A percentile compares a stretch with the other conserved stretches of the same genome.
phyloP scores from a whole-genome alignment of 2,329 filamentous ascomycete species.

The Alternaria sp. region DNA sequence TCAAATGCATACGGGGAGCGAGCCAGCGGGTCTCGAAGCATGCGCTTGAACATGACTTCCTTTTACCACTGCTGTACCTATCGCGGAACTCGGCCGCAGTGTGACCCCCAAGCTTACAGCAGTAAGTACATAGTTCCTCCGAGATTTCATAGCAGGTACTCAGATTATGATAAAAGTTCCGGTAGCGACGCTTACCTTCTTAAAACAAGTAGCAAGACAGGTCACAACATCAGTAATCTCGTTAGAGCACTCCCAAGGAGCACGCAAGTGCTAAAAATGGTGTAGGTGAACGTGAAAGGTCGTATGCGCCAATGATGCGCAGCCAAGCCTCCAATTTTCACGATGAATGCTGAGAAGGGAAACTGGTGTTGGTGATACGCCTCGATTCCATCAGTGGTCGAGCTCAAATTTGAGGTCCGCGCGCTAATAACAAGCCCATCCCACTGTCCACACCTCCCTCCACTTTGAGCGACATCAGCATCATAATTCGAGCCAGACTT shows the following conservation, averaged over 20 bases:
- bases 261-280: background rate
- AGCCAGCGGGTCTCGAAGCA: background rate
- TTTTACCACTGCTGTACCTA: background rate
- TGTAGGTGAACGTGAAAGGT: background rate
- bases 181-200: background rate
- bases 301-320: background rate
- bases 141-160: background rate
- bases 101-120: background rate
- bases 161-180: background rate
- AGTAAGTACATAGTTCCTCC: background rate
- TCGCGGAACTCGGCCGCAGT: background rate
- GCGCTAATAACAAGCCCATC: constrained; percentile 22
- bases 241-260: background rate
- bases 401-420: constrained; percentile 45
- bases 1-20: background rate
- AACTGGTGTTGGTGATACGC: constrained; percentile 32
- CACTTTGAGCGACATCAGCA: constrained; percentile 25
- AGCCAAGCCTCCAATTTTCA: background rate
- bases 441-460: constrained; percentile 26
- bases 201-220: background rate
- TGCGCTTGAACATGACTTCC: background rate
- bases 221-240: background rate
- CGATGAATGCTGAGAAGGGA: constrained; percentile 9
- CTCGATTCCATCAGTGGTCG: constrained; percentile 39
- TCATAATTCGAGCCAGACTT: constrained; percentile 12